Evolutionary conservation across 345 rosid species (phyloP).

Genomic region (Hibiscus mutabilis): DNA sequence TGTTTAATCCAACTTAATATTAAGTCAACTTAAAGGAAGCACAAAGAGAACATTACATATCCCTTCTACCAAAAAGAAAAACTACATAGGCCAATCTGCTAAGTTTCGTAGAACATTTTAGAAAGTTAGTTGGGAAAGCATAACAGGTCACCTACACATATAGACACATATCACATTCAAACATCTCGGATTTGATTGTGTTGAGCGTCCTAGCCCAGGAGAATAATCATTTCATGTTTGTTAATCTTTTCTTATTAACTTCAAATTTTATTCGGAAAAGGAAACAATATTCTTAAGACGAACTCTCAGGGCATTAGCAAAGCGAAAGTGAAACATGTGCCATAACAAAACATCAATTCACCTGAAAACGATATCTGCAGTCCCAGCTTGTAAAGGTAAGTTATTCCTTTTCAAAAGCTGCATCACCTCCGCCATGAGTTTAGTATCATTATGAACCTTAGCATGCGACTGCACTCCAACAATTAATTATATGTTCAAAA

Average conservation of each 20-base stretch:
- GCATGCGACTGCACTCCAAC: slow-evolving; percentile 53
- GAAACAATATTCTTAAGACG: background rate
- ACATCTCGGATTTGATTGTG: background rate
- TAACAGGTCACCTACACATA: background rate
- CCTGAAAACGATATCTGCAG: slow-evolving; percentile 81
- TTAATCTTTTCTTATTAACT: background rate
- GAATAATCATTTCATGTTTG: background rate
- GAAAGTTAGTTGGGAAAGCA: background rate
- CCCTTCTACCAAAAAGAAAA: background rate
- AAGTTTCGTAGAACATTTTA: background rate
- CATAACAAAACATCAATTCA: slow-evolving; percentile 11
- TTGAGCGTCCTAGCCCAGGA: background rate
- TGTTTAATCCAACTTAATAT: slow-evolving; percentile 18
- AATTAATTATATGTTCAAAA: slow-evolving; percentile 9
- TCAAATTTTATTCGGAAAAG: background rate
- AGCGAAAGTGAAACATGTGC: background rate
- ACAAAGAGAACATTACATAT: background rate
- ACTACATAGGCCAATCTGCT: too few relatives aligned
- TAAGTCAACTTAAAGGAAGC: background rate
- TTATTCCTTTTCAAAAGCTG: slow-evolving; percentile 50
- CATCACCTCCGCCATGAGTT: slow-evolving; percentile 67
- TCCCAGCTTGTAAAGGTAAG: slow-evolving; percentile 66
- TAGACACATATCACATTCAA: background rate
- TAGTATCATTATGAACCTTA: slow-evolving; percentile 41
- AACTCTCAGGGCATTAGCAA: slow-evolving; percentile 4